Evolutionary conservation across 2,329 filamentous ascomycete genomes (phyloP), one percentile per base, ranked within the genome.

Genomic region (Diaporthe ilicicola): DNA sequence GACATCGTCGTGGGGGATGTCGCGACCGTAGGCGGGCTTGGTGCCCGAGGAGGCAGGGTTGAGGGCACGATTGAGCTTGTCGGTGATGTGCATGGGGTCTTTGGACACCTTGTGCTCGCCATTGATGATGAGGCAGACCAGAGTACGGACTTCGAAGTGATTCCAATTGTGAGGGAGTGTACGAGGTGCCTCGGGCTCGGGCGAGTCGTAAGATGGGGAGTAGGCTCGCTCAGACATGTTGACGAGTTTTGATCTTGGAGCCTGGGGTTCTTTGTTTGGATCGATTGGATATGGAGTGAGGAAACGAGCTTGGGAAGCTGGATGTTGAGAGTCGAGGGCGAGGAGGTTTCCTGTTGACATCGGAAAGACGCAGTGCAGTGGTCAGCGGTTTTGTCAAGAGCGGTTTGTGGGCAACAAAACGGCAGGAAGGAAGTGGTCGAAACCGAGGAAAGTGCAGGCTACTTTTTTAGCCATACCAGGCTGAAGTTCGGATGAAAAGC

Each of bases 61-160:
- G n/a, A 72, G 67, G n/a, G 67, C 67, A 8, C 32, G 65, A 46
- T 72, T 72, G 54, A 72, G 70, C 54, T 62, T 67, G 37, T 59
- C 61, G 22, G 70, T 55, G 12, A 72, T 59, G 61, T 72, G 37
- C 27, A 70, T 50, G 13, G 67, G 61, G 9, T 66, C 70, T 4
- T 46, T 42, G 27, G 54, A 44, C 12, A 12, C 13, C 19, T 15
- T 50, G 51, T 72, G 70, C 53, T 70, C 67, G 39, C 67, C 53
- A 32, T 70, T 72, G 61, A 72, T 70, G 67, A 72, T 56, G 27
- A 72, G 61, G 67, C 70, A 72, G 22, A 72, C 37, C 51, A 72
- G 54, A 10, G 54, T 62, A 19, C 70, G 70, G 15, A 72, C 64
- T n/a, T 72, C 70, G 48, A 72, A 72, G 39, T 56, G 50, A 39